Percentiles rank a stretch among this genome's conserved stretches.
These are phyloP conservation scores for Letharia columbiana DNA, from an alignment of 495 filamentous ascomycete species.

Conservation along the genomic window DNA sequence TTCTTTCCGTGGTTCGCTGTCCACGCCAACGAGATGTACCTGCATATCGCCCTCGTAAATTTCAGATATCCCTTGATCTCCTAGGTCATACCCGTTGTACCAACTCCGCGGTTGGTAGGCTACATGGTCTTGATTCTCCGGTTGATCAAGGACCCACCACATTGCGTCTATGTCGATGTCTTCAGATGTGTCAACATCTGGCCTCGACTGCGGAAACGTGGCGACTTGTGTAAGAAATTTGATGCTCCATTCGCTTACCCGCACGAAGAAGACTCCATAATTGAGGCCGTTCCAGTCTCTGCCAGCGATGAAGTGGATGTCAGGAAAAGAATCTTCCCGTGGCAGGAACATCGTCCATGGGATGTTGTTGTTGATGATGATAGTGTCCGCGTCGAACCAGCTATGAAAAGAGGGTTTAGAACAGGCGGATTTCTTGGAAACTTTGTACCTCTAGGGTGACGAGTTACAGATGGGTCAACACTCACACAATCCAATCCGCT, in stretches of 20 bases:
- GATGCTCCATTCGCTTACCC: slow-evolving; percentile 39
- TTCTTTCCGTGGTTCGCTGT: background rate
- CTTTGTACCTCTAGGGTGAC: background rate
- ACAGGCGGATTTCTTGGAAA: background rate
- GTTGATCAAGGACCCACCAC: slow-evolving; percentile 5
- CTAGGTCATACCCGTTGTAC: slow-evolving; percentile 8
- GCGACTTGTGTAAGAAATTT: slow-evolving; percentile 41
- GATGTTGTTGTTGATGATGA: slow-evolving; percentile 36
- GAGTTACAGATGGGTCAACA: background rate
- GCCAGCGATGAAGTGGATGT: slow-evolving; percentile 40
- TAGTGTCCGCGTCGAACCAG: slow-evolving; percentile 40
- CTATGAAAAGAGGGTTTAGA: slow-evolving; percentile 16
- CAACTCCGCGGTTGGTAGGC: slow-evolving; percentile 11
- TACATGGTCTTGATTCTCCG: slow-evolving; percentile 6
- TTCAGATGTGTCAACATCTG: slow-evolving; percentile 27
- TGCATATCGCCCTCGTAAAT: slow-evolving; percentile 6
- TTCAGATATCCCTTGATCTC: background rate
- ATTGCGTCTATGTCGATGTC: slow-evolving; percentile 9
- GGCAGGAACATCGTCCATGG: slow-evolving; percentile 45
- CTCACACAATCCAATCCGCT: slow-evolving; percentile 40
- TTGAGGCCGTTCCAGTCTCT: slow-evolving; percentile 49
- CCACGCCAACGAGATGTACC: slow-evolving; percentile 8
- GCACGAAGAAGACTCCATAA: slow-evolving; percentile 45
- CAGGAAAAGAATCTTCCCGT: slow-evolving; percentile 31
- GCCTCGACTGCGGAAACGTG: slow-evolving; percentile 35